phyloP scores from a whole-genome alignment of 306 rosid genomes.

The Herpetospermum pedunculosum region DNA sequence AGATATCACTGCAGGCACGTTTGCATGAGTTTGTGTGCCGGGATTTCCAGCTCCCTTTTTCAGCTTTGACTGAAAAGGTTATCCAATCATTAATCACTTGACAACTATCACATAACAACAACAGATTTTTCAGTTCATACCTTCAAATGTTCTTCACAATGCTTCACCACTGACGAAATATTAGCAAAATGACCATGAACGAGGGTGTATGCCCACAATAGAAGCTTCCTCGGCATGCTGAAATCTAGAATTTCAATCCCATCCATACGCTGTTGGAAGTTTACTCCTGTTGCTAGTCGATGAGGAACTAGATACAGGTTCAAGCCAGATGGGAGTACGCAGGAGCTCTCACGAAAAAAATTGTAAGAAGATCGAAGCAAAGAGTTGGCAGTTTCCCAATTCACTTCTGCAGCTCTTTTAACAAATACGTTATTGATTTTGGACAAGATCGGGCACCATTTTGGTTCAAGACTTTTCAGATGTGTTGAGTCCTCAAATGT shows the following conservation, averaged over 20 bases:
- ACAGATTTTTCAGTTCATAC: slow-evolving; percentile 25
- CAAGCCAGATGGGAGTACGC: slow-evolving; percentile 66
- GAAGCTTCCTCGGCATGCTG: slow-evolving; percentile 96
- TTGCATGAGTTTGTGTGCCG: slow-evolving; percentile 22
- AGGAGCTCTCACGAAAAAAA: slow-evolving; percentile 86
- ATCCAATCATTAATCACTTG: slow-evolving; percentile 2
- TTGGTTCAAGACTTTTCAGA: slow-evolving; percentile 44
- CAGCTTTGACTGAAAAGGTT: slow-evolving; percentile 60
- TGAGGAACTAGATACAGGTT: slow-evolving; percentile 51
- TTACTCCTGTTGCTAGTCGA: slow-evolving; percentile 40
- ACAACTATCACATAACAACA: background rate
- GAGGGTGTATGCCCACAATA: slow-evolving; percentile 78
- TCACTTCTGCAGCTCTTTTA: slow-evolving; percentile 55
- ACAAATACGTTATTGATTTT: slow-evolving; percentile 36
- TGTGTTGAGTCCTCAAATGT: slow-evolving; percentile 55
- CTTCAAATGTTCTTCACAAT: slow-evolving; percentile 89
- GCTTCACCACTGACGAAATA: slow-evolving; percentile 74
- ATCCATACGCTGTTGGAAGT: slow-evolving; percentile 35
- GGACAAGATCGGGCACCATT: slow-evolving; percentile 48
- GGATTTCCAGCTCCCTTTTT: slow-evolving; percentile 68
- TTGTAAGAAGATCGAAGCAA: slow-evolving; percentile 82
- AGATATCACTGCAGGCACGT: slow-evolving; percentile 21
- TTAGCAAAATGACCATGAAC: slow-evolving; percentile 65
- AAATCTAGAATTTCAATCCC: slow-evolving; percentile 81
- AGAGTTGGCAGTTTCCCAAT: slow-evolving; percentile 60